These are phyloP conservation scores for Urostyla sp. DNA, from an alignment of 73 alveolate genomes.

Conservation along the genomic window DNA sequence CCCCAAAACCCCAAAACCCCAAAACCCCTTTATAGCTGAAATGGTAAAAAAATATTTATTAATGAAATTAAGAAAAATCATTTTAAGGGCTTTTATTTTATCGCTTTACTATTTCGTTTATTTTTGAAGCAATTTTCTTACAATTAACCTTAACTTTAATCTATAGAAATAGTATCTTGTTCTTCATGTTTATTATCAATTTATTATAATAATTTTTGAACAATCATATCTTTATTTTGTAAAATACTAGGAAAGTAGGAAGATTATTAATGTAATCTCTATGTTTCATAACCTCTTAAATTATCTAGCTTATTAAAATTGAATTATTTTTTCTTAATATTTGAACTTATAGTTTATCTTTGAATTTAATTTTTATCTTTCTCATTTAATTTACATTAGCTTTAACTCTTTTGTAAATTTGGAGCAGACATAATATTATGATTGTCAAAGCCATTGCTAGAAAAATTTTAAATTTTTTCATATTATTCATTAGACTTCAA, in stretches of 20 bases:
- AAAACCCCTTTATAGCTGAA: too few relatives aligned
- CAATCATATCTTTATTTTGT: slow-evolving; percentile 22
- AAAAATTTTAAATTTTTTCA: background rate
- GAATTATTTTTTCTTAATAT: background rate
- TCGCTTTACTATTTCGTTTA: too few relatives aligned
- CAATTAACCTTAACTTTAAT: too few relatives aligned
- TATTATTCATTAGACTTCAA: background rate
- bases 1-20: too few relatives aligned
- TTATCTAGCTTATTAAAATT: background rate
- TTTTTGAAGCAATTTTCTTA: too few relatives aligned
- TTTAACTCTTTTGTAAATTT: background rate
- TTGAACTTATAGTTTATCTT: slow-evolving; percentile 3
- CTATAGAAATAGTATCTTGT: too few relatives aligned
- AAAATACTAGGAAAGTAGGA: slow-evolving; percentile 1
- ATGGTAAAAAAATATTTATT: too few relatives aligned
- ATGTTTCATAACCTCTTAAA: slow-evolving; percentile 34
- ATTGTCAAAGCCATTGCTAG: slow-evolving; percentile 12
- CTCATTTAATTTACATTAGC: background rate
- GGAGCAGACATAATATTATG: slow-evolving; percentile 34
- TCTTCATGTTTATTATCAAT: too few relatives aligned
- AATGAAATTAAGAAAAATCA: too few relatives aligned
- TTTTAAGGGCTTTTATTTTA: too few relatives aligned
- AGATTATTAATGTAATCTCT: slow-evolving; percentile 15
- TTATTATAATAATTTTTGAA: slow-evolving; percentile 1
- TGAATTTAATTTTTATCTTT: background rate